Evolutionary conservation across 768 basidiomycete genomes (phyloP), one percentile per base, ranked within the genome.

Genomic region (Amylocystis lapponica): DNA sequence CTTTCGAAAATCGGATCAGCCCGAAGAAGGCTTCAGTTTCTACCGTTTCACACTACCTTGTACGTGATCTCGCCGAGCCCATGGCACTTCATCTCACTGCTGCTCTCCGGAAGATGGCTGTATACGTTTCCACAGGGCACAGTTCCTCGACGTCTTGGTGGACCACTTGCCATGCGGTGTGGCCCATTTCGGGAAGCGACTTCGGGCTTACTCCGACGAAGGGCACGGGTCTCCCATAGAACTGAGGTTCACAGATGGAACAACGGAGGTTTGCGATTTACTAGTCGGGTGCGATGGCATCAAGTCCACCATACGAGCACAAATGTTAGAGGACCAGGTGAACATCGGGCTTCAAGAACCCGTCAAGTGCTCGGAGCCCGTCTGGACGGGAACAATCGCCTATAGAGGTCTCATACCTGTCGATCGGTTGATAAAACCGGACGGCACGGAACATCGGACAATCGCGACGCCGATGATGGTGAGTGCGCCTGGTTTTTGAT

Each of bases 81-180:
- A 10, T 6, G 12, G 11, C 14, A 30, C 3, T 19, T 6, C 36
- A 34, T 3, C 8, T 27, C 47, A 13, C 6, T 14, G 6, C n/a
- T 36, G 6, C 20, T n/a, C 27, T 32, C 27, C 17, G 16, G 22
- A 17, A 61, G 58, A 56, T 41, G 53, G 54, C 1, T 57, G 53
- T 31, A 70, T 71, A 29, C 66, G 70, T 1, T 73, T 74, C 45
- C 74, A 76, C 51, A 63, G 75, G 12, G 72, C 73, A 5, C 65
- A 68, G 31, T 75, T 76, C 46, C 65, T 75, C 4, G 67, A 73
- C 40, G 62, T 66, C 12, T 61, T 73, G 34, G 69, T 70, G 9
- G 44, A 53, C 16, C 52, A 52, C 29, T 49, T 65, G 12, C 56
- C 56, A 4, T 16, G 39, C 2, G 54, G 51, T 11, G 51, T 55